Conservation (phyloP, 345 rosid species). For the Lumnitzera littorea region DNA sequence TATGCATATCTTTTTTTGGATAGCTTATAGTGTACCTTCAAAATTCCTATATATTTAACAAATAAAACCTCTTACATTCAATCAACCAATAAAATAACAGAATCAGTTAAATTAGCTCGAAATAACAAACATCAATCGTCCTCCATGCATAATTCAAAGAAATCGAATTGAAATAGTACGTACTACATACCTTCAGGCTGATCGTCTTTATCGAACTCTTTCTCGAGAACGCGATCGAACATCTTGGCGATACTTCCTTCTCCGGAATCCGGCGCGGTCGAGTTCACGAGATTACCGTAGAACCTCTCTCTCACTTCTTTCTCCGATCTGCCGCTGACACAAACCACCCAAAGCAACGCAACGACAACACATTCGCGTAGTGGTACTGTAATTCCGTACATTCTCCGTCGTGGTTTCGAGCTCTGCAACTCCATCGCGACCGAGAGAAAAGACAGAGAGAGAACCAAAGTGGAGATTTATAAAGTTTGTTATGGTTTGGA, state of each 20-base stretch:
- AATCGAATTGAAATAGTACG: background rate
- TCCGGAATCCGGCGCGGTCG: constrained; percentile 48
- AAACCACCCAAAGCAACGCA: constrained; percentile 19
- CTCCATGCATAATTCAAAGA: background rate
- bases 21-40: too few relatives aligned
- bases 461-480: too few relatives aligned
- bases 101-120: too few relatives aligned
- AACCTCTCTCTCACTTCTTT: constrained; percentile 78
- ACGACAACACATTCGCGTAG: constrained; percentile 25
- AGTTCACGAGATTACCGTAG: constrained; percentile 78
- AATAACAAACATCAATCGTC: background rate
- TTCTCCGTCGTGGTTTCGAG: constrained; percentile 17
- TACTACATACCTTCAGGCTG: constrained; percentile 63
- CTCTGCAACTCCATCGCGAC: background rate
- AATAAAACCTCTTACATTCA: too few relatives aligned
- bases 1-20: too few relatives aligned
- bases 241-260: constrained; percentile 87
- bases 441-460: too few relatives aligned
- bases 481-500: too few relatives aligned
- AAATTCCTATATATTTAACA: too few relatives aligned
- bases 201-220: constrained; percentile 89
- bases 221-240: constrained; percentile 90
- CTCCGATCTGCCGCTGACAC: constrained; percentile 65
- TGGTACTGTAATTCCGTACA: constrained; percentile 12
- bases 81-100: too few relatives aligned